Base-by-base conservation (phyloP, 1,139 yeast genomes). In the Meyerozyma sp. region DNA sequence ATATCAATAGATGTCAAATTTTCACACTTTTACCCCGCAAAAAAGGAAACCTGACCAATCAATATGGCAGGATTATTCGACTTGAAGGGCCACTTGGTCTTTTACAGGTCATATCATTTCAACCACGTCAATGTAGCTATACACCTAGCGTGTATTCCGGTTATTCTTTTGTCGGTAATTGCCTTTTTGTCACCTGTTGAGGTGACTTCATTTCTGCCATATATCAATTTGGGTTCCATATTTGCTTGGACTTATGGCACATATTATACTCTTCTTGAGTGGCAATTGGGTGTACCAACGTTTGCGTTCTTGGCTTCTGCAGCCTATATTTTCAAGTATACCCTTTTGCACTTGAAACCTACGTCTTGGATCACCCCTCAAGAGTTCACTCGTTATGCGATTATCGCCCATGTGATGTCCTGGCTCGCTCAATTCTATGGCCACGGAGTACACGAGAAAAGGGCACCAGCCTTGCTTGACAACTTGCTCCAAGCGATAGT, bases 341-440 rank as follows among this genome's bases (percentile, higher is more conserved):
- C 44, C 34, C 64, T 61, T 46, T 42, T 49, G 37, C 40, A 49
- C 4, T 51, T 65, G 44, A 50, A 49, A 13, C 38, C 49, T 1
- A 13, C 14, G 10, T n/a, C 34, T 30, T 30, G 16, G 16, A 30
- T 30, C 34, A 18, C 25, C 4, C 35, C 48, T 4, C 46, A 58
- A 7, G 54, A 46, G 27, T 72, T 67, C 43, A 52, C 58, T 44
- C 56, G 54, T 39, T 56, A 51, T 39, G 72, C 79, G 4, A 47
- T 66, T 27, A 54, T 48, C 0, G 52, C 77, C 25, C 86, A 84
- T 59, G 59, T 75, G 0, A 40, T 63, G 2, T 69, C 86, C 11
- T 93, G 98, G 98, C 56, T 81, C 18, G 81, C 81, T n/a, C 98
- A 93, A 58, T 90, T 93, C 62, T 72, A 84, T 46, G 97, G 97